Evolutionary conservation across 495 filamentous ascomycete species (phyloP).

Genomic region (Clavariopsis aquatica): DNA sequence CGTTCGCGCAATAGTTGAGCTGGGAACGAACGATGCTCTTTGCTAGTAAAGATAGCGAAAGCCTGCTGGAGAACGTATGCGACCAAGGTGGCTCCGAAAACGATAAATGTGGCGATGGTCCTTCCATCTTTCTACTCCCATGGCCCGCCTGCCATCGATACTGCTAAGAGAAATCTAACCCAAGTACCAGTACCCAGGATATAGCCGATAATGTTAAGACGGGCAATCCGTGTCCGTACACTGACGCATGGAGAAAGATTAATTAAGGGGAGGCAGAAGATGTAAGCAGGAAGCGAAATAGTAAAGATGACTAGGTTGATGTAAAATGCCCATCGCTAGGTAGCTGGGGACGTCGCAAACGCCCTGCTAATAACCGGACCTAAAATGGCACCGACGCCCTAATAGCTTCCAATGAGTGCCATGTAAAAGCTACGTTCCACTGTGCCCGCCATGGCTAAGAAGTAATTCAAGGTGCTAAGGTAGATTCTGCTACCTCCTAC

Average conservation of each 20-base stretch:
- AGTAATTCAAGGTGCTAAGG: constrained; percentile 10
- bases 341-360: constrained; percentile 14
- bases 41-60: constrained; percentile 55
- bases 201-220: constrained; percentile 14
- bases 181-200: constrained; percentile 10
- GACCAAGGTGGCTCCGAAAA: constrained; percentile 56
- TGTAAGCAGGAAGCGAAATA: constrained; percentile 7
- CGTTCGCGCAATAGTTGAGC: constrained; percentile 52
- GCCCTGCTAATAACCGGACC: constrained; percentile 32
- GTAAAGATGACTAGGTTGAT: constrained; percentile 23
- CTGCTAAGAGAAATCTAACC: constrained; percentile 9
- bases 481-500: constrained; percentile 28
- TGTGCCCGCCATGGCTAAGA: constrained; percentile 1
- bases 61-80: constrained; percentile 54
- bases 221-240: constrained; percentile 1
- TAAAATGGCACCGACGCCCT: constrained; percentile 17
- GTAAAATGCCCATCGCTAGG: constrained; percentile 37
- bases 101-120: constrained; percentile 58
- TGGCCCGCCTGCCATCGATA: constrained; percentile 54
- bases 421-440: constrained; percentile 14
- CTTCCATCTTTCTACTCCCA: constrained; percentile 56
- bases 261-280: constrained; percentile 17
- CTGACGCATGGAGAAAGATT: not conserved
- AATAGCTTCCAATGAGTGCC: constrained; percentile 4
- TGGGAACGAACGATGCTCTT: constrained; percentile 55